Percentiles rank a stretch among this genome's conserved stretches.
These are phyloP conservation scores for Talaromyces ruber DNA, from an alignment of 495 filamentous ascomycete species.

Conservation along the genomic window DNA sequence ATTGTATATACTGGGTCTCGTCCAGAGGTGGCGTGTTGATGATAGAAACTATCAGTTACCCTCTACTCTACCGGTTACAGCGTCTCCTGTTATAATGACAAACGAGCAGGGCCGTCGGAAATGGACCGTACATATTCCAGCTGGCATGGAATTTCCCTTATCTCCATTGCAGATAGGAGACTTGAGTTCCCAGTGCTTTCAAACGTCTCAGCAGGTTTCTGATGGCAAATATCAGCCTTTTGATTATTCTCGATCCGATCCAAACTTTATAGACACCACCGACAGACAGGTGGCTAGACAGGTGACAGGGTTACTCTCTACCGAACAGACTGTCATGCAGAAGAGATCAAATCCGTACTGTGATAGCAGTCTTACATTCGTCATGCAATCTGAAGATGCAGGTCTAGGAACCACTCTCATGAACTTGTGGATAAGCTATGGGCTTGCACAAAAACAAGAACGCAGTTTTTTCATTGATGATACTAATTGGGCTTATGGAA, in stretches of 20 bases:
- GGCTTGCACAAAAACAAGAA: slow-evolving; percentile 58
- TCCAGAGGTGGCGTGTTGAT: not conserved
- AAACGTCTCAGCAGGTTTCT: slow-evolving; percentile 42
- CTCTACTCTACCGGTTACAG: not conserved
- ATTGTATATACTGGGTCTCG: not conserved
- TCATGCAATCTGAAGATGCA: slow-evolving; percentile 57
- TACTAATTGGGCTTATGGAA: slow-evolving; percentile 66
- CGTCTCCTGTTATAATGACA: slow-evolving; percentile 9
- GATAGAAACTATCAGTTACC: not conserved
- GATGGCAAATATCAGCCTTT: slow-evolving; percentile 29
- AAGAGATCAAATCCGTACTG: slow-evolving; percentile 41
- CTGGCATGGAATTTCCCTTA: slow-evolving; percentile 48
- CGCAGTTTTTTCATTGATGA: slow-evolving; percentile 71
- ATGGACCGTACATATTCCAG: slow-evolving; percentile 67
- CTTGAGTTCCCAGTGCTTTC: slow-evolving; percentile 50
- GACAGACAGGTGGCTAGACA: slow-evolving; percentile 45
- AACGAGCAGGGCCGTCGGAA: slow-evolving; percentile 25
- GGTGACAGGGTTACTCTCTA: slow-evolving; percentile 43
- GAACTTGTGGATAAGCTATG: slow-evolving; percentile 69
- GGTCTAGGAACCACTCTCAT: slow-evolving; percentile 62
- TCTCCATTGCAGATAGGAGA: slow-evolving; percentile 46
- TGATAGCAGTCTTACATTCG: slow-evolving; percentile 58
- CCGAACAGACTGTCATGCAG: slow-evolving; percentile 5
- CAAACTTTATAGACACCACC: slow-evolving; percentile 56
- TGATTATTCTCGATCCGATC: slow-evolving; percentile 50